These are phyloP conservation scores for Tympanopsis confertula DNA, from an alignment of 2,329 filamentous ascomycete species.

Conservation along the genomic window DNA sequence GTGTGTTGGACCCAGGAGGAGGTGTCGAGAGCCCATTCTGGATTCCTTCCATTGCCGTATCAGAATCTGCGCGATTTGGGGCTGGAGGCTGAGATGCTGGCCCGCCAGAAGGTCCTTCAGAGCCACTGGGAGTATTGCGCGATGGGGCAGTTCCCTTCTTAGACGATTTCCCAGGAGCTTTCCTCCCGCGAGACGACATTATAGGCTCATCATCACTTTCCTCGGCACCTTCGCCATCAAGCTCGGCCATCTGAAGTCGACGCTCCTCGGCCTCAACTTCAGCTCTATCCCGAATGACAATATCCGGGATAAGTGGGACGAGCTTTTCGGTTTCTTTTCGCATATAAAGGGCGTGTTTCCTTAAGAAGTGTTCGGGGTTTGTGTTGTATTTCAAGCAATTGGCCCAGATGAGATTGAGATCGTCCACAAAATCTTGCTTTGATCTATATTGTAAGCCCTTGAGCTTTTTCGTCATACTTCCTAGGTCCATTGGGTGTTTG, in stretches of 20 bases:
- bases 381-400: constrained; percentile 96
- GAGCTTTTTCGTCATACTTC: constrained; percentile 96
- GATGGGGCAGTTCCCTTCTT: constrained; percentile 58
- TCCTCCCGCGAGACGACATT: constrained; percentile 91
- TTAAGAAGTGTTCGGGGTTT: constrained; percentile 72
- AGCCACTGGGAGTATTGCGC: constrained; percentile 62
- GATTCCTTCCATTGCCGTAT: constrained; percentile 30
- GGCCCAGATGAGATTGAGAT: constrained; percentile 90
- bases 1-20: constrained; percentile 32
- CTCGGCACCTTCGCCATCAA: constrained; percentile 67
- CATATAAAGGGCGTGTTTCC: constrained; percentile 93
- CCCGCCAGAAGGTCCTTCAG: constrained; percentile 66
- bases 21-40: constrained; percentile 83
- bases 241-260: constrained; percentile 70
- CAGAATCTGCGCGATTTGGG: constrained; percentile 65
- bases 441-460: constrained; percentile 70
- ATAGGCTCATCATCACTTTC: constrained; percentile 97
- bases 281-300: constrained; percentile 77
- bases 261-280: constrained; percentile 86
- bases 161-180: constrained; percentile 54
- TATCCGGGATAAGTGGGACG: constrained; percentile 86
- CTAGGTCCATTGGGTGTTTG: constrained; percentile 95
- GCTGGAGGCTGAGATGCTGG: constrained; percentile 32
- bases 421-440: constrained; percentile 87
- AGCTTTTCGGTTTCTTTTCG: constrained; percentile 94